Percentiles rank a stretch among this genome's conserved stretches.
Evolutionary conservation across 225 moss, liverwort and hornwort species (phyloP).

Genomic region (Pleurozium schreberi): DNA sequence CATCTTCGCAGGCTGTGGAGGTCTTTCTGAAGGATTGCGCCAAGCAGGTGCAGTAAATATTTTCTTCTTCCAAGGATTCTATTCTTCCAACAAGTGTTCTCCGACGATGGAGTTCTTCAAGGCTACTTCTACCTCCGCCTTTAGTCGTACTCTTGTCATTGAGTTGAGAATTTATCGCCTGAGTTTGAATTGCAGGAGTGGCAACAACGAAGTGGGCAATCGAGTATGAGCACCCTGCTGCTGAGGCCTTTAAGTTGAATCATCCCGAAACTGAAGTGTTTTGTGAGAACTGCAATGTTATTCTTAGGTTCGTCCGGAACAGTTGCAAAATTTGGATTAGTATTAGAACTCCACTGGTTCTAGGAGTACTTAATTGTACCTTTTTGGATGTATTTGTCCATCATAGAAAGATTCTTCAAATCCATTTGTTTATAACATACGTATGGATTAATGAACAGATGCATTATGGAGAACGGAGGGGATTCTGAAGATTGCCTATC

Average conservation of each 20-base stretch:
- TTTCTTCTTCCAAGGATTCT: not conserved
- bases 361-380: not conserved
- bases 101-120: not conserved
- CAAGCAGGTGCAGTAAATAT: slow-evolving; percentile 55
- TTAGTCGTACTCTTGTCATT: not conserved
- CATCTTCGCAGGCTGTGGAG: slow-evolving; percentile 98
- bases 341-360: not conserved
- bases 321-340: not conserved
- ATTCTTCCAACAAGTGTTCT: not conserved
- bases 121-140: not conserved
- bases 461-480: slow-evolving; percentile 88
- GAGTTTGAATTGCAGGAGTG: slow-evolving; percentile 36
- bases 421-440: not conserved
- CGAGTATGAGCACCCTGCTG: slow-evolving; percentile 85
- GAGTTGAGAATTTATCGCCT: not conserved
- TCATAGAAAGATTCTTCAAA: not conserved
- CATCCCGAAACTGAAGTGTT: slow-evolving; percentile 75
- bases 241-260: slow-evolving; percentile 90
- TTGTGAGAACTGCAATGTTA: slow-evolving; percentile 87
- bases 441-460: slow-evolving; percentile 23
- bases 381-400: not conserved
- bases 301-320: slow-evolving; percentile 52
- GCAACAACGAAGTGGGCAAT: slow-evolving; percentile 86
- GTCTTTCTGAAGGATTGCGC: slow-evolving; percentile 83
- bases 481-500: slow-evolving; percentile 76